A percentile compares a stretch with the other conserved stretches of the same genome.
phyloP scores from a whole-genome alignment of 1,284 basidiomycete species.

The Afroboletus lepidellus region DNA sequence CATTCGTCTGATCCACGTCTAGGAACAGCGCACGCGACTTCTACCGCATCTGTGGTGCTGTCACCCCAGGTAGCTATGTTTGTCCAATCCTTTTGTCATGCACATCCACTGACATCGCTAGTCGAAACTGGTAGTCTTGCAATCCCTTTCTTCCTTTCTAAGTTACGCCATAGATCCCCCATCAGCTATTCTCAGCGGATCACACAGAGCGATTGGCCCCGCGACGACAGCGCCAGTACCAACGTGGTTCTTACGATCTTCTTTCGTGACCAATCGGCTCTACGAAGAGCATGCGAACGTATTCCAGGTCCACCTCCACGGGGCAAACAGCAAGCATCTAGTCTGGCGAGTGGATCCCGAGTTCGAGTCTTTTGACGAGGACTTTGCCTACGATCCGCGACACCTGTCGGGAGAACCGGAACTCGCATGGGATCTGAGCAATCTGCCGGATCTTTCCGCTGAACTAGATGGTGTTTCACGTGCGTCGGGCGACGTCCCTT shows the following conservation, averaged over 20 bases:
- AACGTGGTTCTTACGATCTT: slow-evolving; percentile 53
- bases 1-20: slow-evolving; percentile 14
- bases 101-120: slow-evolving; percentile 28
- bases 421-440: slow-evolving; percentile 23
- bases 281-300: slow-evolving; percentile 49
- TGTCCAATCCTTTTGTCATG: slow-evolving; percentile 3
- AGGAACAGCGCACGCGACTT: slow-evolving; percentile 55
- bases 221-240: slow-evolving; percentile 27
- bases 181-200: slow-evolving; percentile 9
- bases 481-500: slow-evolving; percentile 12
- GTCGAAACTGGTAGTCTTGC: slow-evolving; percentile 63
- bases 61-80: slow-evolving; percentile 53
- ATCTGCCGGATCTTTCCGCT: slow-evolving; percentile 23
- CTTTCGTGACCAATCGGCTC: slow-evolving; percentile 47
- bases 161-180: slow-evolving; percentile 37
- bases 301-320: slow-evolving; percentile 23
- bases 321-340: slow-evolving; percentile 29
- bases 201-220: slow-evolving; percentile 10
- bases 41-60: slow-evolving; percentile 62
- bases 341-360: slow-evolving; percentile 33
- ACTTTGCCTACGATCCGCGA: slow-evolving; percentile 32
- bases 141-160: slow-evolving; percentile 62
- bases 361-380: slow-evolving; percentile 31
- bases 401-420: slow-evolving; percentile 13
- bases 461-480: slow-evolving; percentile 15